Base-by-base conservation (phyloP, 352 stramenopile genomes). In the Plasmopara muralis region DNA sequence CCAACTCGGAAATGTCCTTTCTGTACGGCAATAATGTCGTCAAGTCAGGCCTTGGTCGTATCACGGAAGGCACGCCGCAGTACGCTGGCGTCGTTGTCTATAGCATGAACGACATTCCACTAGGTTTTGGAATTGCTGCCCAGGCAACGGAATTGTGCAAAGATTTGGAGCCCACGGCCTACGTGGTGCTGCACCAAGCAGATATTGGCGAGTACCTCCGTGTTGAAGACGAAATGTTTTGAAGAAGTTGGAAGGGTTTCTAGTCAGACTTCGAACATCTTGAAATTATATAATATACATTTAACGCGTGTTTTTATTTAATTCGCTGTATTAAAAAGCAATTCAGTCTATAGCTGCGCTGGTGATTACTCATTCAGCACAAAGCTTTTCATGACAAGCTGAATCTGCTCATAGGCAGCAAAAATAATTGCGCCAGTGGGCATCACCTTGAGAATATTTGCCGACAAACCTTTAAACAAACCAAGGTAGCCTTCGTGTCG, bases 11-110 rank as follows among this genome's bases (percentile, higher is more conserved):
- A 82, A 99, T 99, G 96, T 96, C 84, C 12, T 99, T 99, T 77
- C 71, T 99, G 20, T 99, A 99, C 67, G 97, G 97, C 56, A 99
- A 99, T 75, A 95, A 99, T 74, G 86, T 99, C 10, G 89, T 97
- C 54, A 99, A 99, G 79, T 96, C 86, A 28, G 96, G 96, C 49
- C 78, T 99, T 29, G 96, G 88, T 28, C 80, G 95, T 43, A 99
- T 99, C 75, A 99, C 96, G 30, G 97, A 99, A 57, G 86, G 81
- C 49, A 98, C 89, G 46, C 96, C 96, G 20, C 95, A 99, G 83
- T 99, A 99, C 83, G 95, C 91, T 7, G 97, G 97, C 39, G 95
- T 99, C 1, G 89, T 99, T 16, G 95, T 99, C 20, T 99, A 97
- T 70, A 98, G 89, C 74, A 98, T 99, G 91, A 97, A 95, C 53